phyloP scores from a whole-genome alignment of 768 basidiomycete species.

The Trametes villosa region DNA sequence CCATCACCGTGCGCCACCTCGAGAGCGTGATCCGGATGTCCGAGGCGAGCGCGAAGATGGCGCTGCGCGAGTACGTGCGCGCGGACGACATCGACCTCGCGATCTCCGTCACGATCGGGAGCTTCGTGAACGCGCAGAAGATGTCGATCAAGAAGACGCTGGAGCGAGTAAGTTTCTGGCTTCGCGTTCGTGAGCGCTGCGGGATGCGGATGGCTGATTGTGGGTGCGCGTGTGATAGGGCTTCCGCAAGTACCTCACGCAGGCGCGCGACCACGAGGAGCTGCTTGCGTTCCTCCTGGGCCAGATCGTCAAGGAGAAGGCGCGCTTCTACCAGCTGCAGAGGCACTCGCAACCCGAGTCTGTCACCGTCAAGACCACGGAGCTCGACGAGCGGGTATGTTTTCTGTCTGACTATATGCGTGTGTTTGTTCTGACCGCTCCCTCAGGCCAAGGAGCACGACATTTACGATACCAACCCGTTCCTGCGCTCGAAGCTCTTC shows the following conservation, averaged over 20 bases:
- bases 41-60: constrained; percentile 98
- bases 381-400: constrained; percentile 87
- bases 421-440: not conserved
- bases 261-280: constrained; percentile 95
- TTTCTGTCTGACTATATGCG: not conserved
- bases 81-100: constrained; percentile 96
- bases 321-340: constrained; percentile 79
- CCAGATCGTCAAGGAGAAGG: constrained; percentile 90
- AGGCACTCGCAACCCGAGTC: constrained; percentile 77
- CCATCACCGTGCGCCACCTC: constrained; percentile 95
- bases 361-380: constrained; percentile 74
- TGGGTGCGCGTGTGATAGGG: constrained; percentile 56
- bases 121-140: constrained; percentile 97
- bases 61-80: constrained; percentile 93
- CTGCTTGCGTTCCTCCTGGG: constrained; percentile 93
- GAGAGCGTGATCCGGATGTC: constrained; percentile 99
- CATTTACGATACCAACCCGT: constrained; percentile 87
- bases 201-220: not conserved
- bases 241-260: constrained; percentile 97
- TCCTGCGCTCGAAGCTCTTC: constrained; percentile 86
- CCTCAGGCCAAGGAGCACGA: constrained; percentile 94
- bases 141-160: constrained; percentile 98
- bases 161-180: constrained; percentile 76
- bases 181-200: not conserved
- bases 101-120: constrained; percentile 92